Evolutionary conservation across 2,329 filamentous ascomycete species (phyloP), one percentile per base, ranked within the genome.

Genomic region (Trichoderma hamatum): DNA sequence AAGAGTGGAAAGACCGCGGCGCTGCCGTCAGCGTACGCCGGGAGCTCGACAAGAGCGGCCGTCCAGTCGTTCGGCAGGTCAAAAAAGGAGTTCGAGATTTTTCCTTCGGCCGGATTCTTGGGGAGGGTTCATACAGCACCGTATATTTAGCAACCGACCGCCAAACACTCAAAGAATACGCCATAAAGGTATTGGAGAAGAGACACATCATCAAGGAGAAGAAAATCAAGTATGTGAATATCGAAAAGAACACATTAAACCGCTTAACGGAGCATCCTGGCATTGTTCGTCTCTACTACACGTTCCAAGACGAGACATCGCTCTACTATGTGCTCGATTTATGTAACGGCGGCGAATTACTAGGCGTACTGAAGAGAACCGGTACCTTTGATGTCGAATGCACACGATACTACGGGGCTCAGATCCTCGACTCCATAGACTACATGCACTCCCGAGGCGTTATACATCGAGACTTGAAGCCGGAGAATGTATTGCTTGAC

Each of bases 141-240:
- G 96, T 99, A 46, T 89, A 96, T 72, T 89, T 96, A 64, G 96
- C 94, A 46, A 97, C 94, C 4, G 96, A 99, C 80, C 90, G 95
- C 71, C 93, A 97, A 79, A 97, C 93, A 1, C 83, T 96, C 69
- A 97, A 97, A 76, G 95, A 99, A 79, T 98, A 98, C 77, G 96
- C 96, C 30, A 94, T 99, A 82, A 99, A 99, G 80, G 95, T 99
- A 19, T 87, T 99, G 58, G 96, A 99, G 81, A 99, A 99, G 82
- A 89, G 94, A 75, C 96, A 99, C 80, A 99, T 99, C 77, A 99
- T 99, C 84, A 99, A 98, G 81, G 96, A 99, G 82, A 98, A 97
- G 81, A 99, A 99, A 85, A 97, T 99, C 76, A 99, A 99, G 85
- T 99, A 99, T 77, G 96, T 99, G 80, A 99, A 98, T 81, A 99